Evolutionary conservation across 23 red algal species (phyloP).

Genomic region (Pyropia haitanensis): DNA sequence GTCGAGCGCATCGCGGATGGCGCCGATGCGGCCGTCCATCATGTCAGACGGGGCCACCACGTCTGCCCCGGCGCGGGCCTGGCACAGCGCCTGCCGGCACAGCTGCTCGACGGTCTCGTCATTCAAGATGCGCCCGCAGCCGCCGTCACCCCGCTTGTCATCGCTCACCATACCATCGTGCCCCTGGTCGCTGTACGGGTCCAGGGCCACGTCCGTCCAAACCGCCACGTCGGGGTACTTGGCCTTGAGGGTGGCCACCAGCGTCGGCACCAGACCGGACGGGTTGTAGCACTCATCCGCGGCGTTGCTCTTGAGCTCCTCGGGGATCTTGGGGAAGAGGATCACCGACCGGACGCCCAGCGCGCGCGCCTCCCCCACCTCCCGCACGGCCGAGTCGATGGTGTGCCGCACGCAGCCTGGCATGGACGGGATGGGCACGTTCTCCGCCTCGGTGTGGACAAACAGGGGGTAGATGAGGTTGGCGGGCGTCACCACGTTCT

Average conservation of each 20-base stretch:
- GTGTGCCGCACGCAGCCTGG: conserved; percentile 84
- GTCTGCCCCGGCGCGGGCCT: conserved; percentile 88
- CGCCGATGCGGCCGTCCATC: conserved; percentile 98
- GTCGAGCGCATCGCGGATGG: conserved; percentile 88
- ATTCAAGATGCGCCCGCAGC: conserved; percentile 75
- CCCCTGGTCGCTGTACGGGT: conserved; percentile 94
- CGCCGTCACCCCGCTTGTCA: conserved; percentile 61
- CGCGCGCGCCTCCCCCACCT: conserved; percentile 51
- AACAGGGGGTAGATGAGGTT: conserved; percentile 98
- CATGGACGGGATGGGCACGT: conserved; percentile 74
- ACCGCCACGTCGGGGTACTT: conserved; percentile 70
- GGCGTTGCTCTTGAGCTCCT: conserved; percentile 69
- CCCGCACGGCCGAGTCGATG: conserved; percentile 20
- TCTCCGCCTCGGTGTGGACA: conserved; percentile 68
- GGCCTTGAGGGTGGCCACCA: conserved; percentile 48
- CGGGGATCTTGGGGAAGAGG: conserved; percentile 94
- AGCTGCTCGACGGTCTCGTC: conserved; percentile 93
- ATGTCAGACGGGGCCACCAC: conserved; percentile 98
- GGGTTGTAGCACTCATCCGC: conserved; percentile 97
- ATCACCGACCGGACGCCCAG: conserved; percentile 75
- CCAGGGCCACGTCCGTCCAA: conserved; percentile 97
- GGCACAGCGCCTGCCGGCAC: conserved; percentile 89
- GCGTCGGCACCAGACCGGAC: conserved; percentile 56
- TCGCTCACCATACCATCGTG: conserved; percentile 93
- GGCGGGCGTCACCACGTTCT: conserved; percentile 66